Evolutionary conservation across 768 basidiomycete genomes (phyloP).

Genomic region (Chiua virens): DNA sequence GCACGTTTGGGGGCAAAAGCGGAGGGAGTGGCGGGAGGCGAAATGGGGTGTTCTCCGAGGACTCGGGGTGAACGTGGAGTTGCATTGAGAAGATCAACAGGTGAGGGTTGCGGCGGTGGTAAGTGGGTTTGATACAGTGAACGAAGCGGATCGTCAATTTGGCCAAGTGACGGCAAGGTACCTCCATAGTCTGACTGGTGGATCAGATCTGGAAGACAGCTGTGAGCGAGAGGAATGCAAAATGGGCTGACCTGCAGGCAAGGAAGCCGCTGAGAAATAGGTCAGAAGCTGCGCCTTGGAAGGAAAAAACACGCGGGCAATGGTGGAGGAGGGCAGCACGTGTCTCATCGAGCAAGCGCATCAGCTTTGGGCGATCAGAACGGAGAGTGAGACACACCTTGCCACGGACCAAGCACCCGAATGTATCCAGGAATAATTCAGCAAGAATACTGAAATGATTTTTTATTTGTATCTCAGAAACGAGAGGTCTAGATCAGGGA

Average conservation of each 20-base stretch:
- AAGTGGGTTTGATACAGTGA: conserved; percentile 5
- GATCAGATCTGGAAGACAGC: conserved; percentile 6
- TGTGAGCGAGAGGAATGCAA: not conserved
- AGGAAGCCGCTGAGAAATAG: conserved; percentile 49
- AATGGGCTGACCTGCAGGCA: conserved; percentile 49
- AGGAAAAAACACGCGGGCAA: conserved; percentile 68
- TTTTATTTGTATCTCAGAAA: not conserved
- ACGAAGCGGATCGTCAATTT: conserved; percentile 50
- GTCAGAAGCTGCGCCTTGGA: conserved; percentile 52
- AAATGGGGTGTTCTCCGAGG: not conserved
- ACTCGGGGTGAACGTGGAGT: too few species aligned
- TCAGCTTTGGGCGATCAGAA: conserved; percentile 10
- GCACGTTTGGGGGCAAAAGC: not conserved
- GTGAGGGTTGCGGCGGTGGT: conserved; percentile 5
- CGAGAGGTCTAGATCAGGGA: conserved; percentile 5
- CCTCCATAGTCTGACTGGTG: conserved; percentile 65
- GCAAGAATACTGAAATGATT: conserved; percentile 53
- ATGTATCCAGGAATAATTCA: conserved; percentile 77
- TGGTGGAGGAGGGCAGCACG: conserved; percentile 56
- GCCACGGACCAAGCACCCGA: conserved; percentile 64
- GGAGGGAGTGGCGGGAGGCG: not conserved
- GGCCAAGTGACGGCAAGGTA: conserved; percentile 48
- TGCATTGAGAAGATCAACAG: not conserved
- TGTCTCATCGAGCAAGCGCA: conserved; percentile 46
- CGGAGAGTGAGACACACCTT: conserved; percentile 45